These are phyloP conservation scores for Thyridium curvatum DNA, from an alignment of 2,329 filamentous ascomycete species.

Conservation along the genomic window DNA sequence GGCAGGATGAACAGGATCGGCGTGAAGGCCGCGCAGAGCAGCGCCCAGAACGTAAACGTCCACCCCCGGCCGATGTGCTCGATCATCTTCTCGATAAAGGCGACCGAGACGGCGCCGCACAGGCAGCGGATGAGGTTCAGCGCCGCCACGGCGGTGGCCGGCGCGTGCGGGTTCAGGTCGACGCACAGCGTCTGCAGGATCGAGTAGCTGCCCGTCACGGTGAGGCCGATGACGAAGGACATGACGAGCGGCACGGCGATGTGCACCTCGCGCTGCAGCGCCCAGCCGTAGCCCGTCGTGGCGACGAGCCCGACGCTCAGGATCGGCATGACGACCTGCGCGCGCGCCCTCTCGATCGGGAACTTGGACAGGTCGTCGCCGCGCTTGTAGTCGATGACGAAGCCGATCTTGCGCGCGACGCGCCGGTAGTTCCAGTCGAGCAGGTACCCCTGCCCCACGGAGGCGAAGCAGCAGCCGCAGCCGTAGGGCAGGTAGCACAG, in stretches of 20 bases:
- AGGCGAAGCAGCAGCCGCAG: conserved; percentile 40
- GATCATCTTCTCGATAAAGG: conserved; percentile 54
- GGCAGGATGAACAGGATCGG: conserved; percentile 44
- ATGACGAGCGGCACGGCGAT: conserved; percentile 50
- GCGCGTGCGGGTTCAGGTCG: conserved; percentile 54
- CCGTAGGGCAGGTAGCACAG: conserved; percentile 51
- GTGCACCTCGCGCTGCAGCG: conserved; percentile 37
- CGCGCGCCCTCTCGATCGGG: conserved; percentile 41
- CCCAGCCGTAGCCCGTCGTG: conserved; percentile 47
- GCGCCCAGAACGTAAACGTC: conserved; percentile 53
- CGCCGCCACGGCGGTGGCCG: conserved; percentile 56
- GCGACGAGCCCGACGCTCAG: conserved; percentile 43
- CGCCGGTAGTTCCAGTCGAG: conserved; percentile 60
- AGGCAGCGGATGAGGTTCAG: conserved; percentile 60
- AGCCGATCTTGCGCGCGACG: conserved; percentile 49
- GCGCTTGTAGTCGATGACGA: conserved; percentile 49
- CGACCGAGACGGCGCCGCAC: conserved; percentile 52
- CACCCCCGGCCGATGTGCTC: conserved; percentile 51
- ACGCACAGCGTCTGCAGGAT: conserved; percentile 58
- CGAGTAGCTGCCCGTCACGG: conserved; percentile 55
- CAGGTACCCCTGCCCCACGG: conserved; percentile 41
- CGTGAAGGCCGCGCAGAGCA: conserved; percentile 40
- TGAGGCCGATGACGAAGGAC: conserved; percentile 49
- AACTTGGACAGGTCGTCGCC: conserved; percentile 36
- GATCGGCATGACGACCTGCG: conserved; percentile 43